phyloP scores from a whole-genome alignment of 2,329 filamentous ascomycete genomes.

The Ophiostoma pallidulum region DNA sequence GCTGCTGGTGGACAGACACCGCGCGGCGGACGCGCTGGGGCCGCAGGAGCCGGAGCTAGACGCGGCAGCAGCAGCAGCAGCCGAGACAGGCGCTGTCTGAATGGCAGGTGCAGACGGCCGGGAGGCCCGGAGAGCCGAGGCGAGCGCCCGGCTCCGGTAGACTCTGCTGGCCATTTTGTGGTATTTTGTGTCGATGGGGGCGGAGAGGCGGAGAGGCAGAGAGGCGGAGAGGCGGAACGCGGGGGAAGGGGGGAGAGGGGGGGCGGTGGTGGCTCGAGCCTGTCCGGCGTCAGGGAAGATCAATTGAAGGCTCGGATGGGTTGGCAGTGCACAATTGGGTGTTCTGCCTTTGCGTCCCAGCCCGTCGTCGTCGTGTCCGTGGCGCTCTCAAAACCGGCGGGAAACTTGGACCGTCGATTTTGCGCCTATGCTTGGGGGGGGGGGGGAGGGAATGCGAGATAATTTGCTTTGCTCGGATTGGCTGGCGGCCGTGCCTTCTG shows the following conservation, averaged over 20 bases:
- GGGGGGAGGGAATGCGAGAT: slow-evolving; percentile 12
- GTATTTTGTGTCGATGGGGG: slow-evolving; percentile 21
- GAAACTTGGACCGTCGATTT: slow-evolving; percentile 8
- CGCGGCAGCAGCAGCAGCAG: too few species aligned
- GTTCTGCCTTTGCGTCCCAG: too few species aligned
- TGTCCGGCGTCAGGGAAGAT: too few species aligned
- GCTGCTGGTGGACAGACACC: slow-evolving; percentile 42
- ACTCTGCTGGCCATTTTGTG: slow-evolving; percentile 50
- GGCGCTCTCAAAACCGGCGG: too few species aligned
- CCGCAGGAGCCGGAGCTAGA: slow-evolving; percentile 27
- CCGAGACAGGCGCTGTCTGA: too few species aligned
- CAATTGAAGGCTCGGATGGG: too few species aligned
- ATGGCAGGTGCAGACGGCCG: slow-evolving; percentile 33
- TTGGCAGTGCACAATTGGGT: too few species aligned
- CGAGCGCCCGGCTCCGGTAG: slow-evolving; percentile 46
- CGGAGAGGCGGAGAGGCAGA: slow-evolving; percentile 25
- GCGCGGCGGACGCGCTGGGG: slow-evolving; percentile 19
- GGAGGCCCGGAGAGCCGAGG: slow-evolving; percentile 46
- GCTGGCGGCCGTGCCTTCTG: slow-evolving; percentile 4
- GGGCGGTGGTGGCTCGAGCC: not conserved
- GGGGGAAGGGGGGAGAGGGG: slow-evolving; percentile 27
- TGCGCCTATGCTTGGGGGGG: too few species aligned
- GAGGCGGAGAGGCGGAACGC: not conserved
- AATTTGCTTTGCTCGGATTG: slow-evolving; percentile 16
- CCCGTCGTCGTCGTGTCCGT: too few species aligned